Conservation (phyloP, 2,329 filamentous ascomycete species). For the Byssochlamys sp. region DNA sequence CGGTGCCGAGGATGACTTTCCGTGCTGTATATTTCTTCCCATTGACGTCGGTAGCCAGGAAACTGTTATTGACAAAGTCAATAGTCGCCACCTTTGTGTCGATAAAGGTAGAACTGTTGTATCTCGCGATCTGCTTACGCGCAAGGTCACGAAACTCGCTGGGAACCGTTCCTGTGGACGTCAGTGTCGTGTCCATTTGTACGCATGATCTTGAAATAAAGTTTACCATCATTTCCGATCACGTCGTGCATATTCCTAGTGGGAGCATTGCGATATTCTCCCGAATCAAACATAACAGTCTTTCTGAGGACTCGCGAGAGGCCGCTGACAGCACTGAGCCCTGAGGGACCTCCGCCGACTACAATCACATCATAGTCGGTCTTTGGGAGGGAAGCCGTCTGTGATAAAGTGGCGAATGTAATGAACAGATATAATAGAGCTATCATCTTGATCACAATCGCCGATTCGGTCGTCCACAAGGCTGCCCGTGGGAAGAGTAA, state of each 20-base stretch:
- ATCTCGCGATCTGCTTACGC: constrained; percentile 44
- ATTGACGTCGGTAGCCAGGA: constrained; percentile 33
- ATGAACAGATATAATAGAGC: too few species aligned
- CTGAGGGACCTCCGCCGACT: constrained; percentile 50
- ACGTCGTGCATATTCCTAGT: constrained; percentile 55
- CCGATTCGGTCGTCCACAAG: too few species aligned
- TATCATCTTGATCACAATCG: too few species aligned
- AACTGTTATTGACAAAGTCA: constrained; percentile 29
- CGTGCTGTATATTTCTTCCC: constrained; percentile 37
- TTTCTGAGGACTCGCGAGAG: constrained; percentile 50
- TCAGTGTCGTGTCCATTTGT: constrained; percentile 2
- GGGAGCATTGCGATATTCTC: constrained; percentile 47
- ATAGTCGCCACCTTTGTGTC: constrained; percentile 45
- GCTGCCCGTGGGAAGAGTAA: too few species aligned
- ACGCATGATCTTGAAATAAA: neutral
- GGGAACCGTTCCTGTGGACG: constrained; percentile 41
- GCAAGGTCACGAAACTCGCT: constrained; percentile 47
- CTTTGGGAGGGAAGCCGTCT: neutral
- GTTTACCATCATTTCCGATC: constrained; percentile 48
- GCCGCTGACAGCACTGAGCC: constrained; percentile 46
- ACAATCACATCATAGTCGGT: constrained; percentile 47
- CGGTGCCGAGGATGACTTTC: constrained; percentile 51
- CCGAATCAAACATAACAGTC: constrained; percentile 50
- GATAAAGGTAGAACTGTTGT: constrained; percentile 39
- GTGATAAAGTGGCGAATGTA: neutral